phyloP scores from a whole-genome alignment of 2,329 filamentous ascomycete genomes.

The Pezizomycotina sp. region DNA sequence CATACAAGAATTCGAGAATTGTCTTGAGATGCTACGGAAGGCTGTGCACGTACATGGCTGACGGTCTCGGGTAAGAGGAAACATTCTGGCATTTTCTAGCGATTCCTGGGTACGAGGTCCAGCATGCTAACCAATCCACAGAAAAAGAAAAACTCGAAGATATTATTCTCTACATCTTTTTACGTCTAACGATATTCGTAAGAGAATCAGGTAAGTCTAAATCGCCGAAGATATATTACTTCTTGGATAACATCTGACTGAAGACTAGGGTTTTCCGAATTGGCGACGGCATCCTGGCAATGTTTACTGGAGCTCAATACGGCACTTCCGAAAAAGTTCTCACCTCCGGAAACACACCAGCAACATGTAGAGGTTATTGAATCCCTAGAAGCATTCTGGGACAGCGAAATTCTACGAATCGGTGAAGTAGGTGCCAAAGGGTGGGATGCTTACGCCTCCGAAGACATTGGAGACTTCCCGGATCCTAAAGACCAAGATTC shows the following conservation, averaged over 20 bases:
- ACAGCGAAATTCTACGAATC: slow-evolving; percentile 61
- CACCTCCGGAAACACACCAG: slow-evolving; percentile 18
- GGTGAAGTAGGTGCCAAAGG: slow-evolving; percentile 57
- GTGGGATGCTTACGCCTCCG: slow-evolving; percentile 41
- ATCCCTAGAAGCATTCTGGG: slow-evolving; percentile 63
- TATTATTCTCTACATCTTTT: slow-evolving; percentile 46
- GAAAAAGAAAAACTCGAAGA: slow-evolving; percentile 20
- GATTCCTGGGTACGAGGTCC: too few species aligned
- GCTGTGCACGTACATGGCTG: too few species aligned
- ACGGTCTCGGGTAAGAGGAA: too few species aligned
- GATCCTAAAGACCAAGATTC: slow-evolving; percentile 18
- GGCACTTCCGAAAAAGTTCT: slow-evolving; percentile 35
- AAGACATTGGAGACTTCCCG: slow-evolving; percentile 20
- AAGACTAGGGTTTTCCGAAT: slow-evolving; percentile 67
- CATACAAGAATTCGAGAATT: slow-evolving; percentile 42
- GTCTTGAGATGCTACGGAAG: slow-evolving; percentile 34
- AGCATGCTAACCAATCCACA: slow-evolving; percentile 1
- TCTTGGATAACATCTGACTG: too few species aligned
- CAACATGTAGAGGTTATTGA: slow-evolving; percentile 26
- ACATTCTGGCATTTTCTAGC: too few species aligned
- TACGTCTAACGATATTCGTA: slow-evolving; percentile 58
- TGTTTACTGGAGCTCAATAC: slow-evolving; percentile 57
- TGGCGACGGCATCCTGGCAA: slow-evolving; percentile 70
- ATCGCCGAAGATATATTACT: too few species aligned
- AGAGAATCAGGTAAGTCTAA: too few species aligned